phyloP scores from a whole-genome alignment of 2,329 filamentous ascomycete genomes.

The Cordyceps sp. region DNA sequence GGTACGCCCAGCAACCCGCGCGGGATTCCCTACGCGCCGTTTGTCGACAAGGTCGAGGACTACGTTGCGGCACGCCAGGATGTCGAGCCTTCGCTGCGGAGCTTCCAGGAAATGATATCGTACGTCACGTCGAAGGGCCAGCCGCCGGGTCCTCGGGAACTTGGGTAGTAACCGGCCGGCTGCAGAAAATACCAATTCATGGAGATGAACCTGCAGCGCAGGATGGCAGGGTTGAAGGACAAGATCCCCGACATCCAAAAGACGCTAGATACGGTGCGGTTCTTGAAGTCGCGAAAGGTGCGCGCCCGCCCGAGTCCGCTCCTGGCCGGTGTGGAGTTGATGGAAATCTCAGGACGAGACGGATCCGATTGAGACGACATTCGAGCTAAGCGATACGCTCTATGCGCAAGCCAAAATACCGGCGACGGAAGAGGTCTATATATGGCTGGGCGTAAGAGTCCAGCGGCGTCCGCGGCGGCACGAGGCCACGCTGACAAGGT shows the following conservation, averaged over 20 bases:
- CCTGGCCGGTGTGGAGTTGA: background rate
- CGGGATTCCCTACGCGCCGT: slow-evolving; percentile 70
- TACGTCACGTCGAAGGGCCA: slow-evolving; percentile 25
- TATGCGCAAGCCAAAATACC: slow-evolving; percentile 77
- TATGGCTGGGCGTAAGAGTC: slow-evolving; percentile 73
- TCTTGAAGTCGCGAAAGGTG: slow-evolving; percentile 64
- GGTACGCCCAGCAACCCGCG: slow-evolving; percentile 54
- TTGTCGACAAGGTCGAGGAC: slow-evolving; percentile 79
- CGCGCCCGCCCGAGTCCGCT: too few relatives aligned
- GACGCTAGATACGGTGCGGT: slow-evolving; percentile 80
- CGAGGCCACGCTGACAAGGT: slow-evolving; percentile 1
- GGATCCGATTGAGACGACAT: slow-evolving; percentile 76
- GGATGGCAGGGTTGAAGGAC: slow-evolving; percentile 67
- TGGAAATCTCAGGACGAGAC: slow-evolving; percentile 23
- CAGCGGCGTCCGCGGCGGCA: background rate
- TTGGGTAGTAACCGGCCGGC: slow-evolving; percentile 3
- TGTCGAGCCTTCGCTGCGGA: slow-evolving; percentile 65
- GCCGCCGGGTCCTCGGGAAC: too few relatives aligned
- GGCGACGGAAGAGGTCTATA: slow-evolving; percentile 77
- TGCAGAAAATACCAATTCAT: slow-evolving; percentile 97
- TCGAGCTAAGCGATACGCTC: slow-evolving; percentile 91
- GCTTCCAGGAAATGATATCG: slow-evolving; percentile 90
- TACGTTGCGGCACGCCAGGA: slow-evolving; percentile 66
- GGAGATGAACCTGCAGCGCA: slow-evolving; percentile 81
- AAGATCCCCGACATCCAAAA: slow-evolving; percentile 97